Evolutionary conservation across 257 asterid species (phyloP).

Genomic region (Nicotiana tomentosiformis): DNA sequence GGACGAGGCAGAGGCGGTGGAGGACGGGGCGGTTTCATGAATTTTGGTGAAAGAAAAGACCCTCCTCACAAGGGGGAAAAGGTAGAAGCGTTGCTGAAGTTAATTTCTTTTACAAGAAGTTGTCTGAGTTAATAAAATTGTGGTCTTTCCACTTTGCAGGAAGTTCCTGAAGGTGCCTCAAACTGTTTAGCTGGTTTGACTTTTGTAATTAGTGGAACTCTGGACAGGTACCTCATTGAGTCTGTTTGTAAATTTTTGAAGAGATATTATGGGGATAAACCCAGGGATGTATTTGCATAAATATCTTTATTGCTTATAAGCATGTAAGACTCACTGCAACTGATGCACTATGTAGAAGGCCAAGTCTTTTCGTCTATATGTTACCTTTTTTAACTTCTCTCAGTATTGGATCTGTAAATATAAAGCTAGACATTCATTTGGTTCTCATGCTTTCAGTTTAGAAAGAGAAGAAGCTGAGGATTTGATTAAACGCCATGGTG

Average conservation of each 20-base stretch:
- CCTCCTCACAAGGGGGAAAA: constrained; percentile 99
- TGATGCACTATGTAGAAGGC: background rate
- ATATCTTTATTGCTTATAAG: background rate
- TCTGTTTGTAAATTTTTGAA: constrained; percentile 8
- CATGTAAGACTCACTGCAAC: background rate
- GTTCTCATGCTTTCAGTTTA: constrained; percentile 48
- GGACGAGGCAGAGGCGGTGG: constrained; percentile 97
- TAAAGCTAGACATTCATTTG: background rate
- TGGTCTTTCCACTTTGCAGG: constrained; percentile 46
- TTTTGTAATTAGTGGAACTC: constrained; percentile 97
- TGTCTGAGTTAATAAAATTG: background rate
- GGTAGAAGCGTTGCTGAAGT: constrained; percentile 33
- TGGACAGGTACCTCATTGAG: constrained; percentile 64
- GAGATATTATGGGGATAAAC: background rate
- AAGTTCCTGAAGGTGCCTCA: constrained; percentile 93
- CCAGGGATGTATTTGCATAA: background rate
- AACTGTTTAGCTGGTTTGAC: constrained; percentile 86
- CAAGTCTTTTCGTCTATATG: background rate
- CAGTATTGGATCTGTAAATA: background rate
- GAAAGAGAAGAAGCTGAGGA: constrained; percentile 99
- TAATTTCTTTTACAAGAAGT: constrained; percentile 7
- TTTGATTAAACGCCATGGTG: constrained; percentile 91
- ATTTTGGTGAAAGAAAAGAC: constrained; percentile 97
- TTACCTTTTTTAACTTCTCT: background rate
- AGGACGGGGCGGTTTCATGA: constrained; percentile 94